A percentile compares a stretch with the other conserved stretches of the same genome.
These are phyloP conservation scores for Thraustochytrium sp. DNA, from an alignment of 352 stramenopile species.

Conservation along the genomic window DNA sequence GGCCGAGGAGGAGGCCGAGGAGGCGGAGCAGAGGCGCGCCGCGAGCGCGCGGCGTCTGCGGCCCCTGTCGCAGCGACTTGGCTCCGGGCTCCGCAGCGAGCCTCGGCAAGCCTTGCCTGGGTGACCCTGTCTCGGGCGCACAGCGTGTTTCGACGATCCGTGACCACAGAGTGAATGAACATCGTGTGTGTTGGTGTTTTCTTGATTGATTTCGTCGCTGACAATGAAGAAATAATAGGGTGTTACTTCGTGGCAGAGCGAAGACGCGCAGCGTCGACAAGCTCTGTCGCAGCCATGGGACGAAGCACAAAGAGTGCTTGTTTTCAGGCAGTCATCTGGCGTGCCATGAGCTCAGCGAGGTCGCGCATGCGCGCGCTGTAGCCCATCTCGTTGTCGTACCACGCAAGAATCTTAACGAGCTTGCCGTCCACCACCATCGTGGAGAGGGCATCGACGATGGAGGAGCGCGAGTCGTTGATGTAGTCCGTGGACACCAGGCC, in stretches of 20 bases:
- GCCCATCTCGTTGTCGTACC: conserved; percentile 83
- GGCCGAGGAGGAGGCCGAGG: background rate
- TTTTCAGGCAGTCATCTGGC: conserved; percentile 13
- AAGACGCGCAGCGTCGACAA: too few relatives aligned
- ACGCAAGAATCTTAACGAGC: conserved; percentile 71
- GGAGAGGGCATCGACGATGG: conserved; percentile 70
- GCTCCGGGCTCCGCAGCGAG: too few relatives aligned
- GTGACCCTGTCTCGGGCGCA: too few relatives aligned
- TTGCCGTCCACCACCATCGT: conserved; percentile 76
- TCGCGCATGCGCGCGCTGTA: conserved; percentile 74
- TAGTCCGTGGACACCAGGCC: conserved; percentile 75
- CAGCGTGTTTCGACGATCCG: too few relatives aligned
- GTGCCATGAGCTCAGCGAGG: conserved; percentile 67
- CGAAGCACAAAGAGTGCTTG: background rate
- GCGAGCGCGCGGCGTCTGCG: too few relatives aligned
- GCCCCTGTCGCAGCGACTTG: too few relatives aligned
- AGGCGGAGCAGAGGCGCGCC: background rate
- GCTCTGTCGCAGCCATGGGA: background rate
- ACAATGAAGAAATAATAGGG: too few relatives aligned
- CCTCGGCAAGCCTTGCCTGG: background rate
- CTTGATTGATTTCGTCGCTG: too few relatives aligned
- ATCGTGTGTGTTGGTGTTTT: too few relatives aligned
- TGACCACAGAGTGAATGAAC: too few relatives aligned
- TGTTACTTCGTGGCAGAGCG: too few relatives aligned
- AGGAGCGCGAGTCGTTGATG: conserved; percentile 65